Conservation (phyloP, 192 early-diverging fungal species). For the Entomortierella lignicola region DNA sequence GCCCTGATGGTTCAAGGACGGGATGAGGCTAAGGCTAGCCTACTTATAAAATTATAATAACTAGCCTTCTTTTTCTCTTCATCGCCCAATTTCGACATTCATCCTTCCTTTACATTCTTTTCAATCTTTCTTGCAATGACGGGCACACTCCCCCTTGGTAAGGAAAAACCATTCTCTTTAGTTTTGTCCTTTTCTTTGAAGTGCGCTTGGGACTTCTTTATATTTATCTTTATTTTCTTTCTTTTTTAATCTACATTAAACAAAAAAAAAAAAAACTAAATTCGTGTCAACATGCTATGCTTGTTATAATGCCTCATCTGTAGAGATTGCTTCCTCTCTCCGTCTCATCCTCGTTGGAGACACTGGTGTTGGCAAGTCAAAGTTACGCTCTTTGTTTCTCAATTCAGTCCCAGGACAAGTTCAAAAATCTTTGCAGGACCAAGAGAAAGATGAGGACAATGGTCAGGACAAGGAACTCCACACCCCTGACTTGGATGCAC, state of each 20-base stretch:
- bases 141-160: constrained; percentile 49
- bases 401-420: constrained; percentile 40
- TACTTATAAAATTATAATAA: too few species aligned
- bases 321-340: constrained; percentile 50
- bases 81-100: neutral
- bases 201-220: neutral
- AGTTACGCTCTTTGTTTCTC: constrained; percentile 31
- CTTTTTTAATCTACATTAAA: neutral
- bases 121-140: constrained; percentile 15
- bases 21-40: too few species aligned
- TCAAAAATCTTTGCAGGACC: neutral
- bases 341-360: constrained; percentile 47
- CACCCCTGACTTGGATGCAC: constrained; percentile 14
- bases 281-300: neutral
- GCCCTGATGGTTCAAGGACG: too few species aligned
- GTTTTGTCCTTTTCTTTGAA: neutral
- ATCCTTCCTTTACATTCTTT: neutral
- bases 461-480: neutral
- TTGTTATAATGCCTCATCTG: neutral
- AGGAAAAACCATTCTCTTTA: constrained; percentile 4
- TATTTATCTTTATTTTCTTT: neutral
- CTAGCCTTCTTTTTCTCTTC: neutral
- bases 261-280: too few species aligned
- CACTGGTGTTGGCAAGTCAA: constrained; percentile 51
- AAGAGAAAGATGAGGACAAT: neutral